phyloP scores from a whole-genome alignment of 257 asterid genomes.

The Jaltomata sinuosa region DNA sequence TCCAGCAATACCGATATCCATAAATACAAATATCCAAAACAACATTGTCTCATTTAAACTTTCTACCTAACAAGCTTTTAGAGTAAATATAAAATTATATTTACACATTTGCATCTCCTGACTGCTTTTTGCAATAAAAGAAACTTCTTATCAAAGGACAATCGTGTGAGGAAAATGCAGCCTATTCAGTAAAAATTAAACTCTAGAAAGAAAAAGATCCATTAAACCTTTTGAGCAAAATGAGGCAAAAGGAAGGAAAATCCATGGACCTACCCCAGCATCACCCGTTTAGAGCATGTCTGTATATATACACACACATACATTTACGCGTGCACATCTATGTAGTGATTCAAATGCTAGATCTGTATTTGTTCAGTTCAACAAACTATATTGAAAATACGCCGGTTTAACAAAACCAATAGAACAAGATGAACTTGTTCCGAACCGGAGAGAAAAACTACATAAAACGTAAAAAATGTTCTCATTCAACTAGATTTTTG shows the following conservation, averaged over 20 bases:
- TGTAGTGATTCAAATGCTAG: background rate
- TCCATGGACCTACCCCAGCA: too few species aligned
- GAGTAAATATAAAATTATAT: background rate
- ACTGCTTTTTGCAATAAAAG: background rate
- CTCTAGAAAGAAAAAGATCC: background rate
- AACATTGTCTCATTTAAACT: background rate
- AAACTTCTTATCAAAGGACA: background rate
- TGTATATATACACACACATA: too few species aligned
- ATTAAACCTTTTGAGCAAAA: too few species aligned
- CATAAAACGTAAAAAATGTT: background rate
- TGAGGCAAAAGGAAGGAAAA: background rate
- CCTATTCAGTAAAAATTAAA: too few species aligned
- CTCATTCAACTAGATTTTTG: background rate
- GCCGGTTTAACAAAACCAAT: background rate
- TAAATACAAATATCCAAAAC: background rate
- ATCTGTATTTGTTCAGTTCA: background rate
- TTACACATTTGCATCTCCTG: too few species aligned
- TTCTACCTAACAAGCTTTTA: background rate
- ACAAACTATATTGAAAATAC: background rate
- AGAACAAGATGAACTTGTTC: background rate
- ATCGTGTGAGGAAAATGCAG: too few species aligned
- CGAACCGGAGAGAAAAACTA: background rate
- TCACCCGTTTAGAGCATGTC: too few species aligned
- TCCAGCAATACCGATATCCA: background rate
- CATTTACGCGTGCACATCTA: too few species aligned